Evolutionary conservation across 2,329 filamentous ascomycete species (phyloP), one percentile per base, ranked within the genome.

Genomic region (Rutstroemia sp.): DNA sequence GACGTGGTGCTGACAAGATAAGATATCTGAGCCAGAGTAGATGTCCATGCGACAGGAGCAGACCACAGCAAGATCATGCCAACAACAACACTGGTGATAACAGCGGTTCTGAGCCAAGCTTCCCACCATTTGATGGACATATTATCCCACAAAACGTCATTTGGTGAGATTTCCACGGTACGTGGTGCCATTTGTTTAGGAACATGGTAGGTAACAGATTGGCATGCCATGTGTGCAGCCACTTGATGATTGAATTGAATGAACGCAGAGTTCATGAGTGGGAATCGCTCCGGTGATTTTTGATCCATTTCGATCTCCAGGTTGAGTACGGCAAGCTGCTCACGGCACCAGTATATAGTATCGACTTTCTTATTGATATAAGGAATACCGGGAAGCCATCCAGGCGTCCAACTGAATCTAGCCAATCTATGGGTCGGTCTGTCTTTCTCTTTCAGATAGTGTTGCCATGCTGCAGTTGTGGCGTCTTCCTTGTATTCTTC

Each of bases 191-290:
- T 99, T 47, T 95, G 88, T 65, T 89, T 89, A 1, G 94, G 94
- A 1, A 96, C 72, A 66, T 99, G 94, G 69, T 97, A 91, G 41
- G 88, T 91, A 47, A 95, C 79, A 49, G 90, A 85, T 70, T 99
- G 94, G 69, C 91, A 96, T 57, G 92, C 94, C 94, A 99, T 97
- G 67, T 99, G 94, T 0, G 94, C 94, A 5, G 92, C 92, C 1
- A 96, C 89, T 70, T 99, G 94, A 68, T 96, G 88, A 67, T 99
- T 96, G 78, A 99, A 99, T 69, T 99, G 94, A 59, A 99, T 91
- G 65, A 99, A 99, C 0, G 94, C 94, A 0, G 92, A 96, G 66
- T 89, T 96, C 91, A 96, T 95, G 48, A 92, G 74, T 0, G 92
- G 92, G 61, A 90, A 97, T 4, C 86, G 83, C 63, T 96, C 92